Conservation (phyloP, 148 eudicot species). For the Suaeda aralocaspica region DNA sequence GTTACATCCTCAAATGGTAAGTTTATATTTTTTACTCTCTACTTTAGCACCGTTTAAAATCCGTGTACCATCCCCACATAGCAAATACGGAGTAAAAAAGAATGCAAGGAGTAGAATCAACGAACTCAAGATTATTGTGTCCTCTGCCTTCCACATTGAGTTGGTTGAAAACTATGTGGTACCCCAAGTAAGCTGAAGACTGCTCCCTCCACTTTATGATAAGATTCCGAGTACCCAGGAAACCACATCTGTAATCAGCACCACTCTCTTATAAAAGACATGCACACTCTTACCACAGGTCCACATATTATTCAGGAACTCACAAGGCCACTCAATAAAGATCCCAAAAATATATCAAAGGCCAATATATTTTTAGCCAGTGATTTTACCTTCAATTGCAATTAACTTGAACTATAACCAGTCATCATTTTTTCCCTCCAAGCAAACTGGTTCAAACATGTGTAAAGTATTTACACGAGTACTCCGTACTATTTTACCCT, state of each 20-base stretch:
- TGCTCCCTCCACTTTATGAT: neutral
- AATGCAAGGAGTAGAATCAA: neutral
- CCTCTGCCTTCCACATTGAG: neutral
- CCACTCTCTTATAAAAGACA: neutral
- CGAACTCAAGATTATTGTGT: neutral
- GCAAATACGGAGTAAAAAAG: too few species aligned
- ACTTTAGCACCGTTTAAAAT: too few species aligned
- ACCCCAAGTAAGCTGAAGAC: neutral
- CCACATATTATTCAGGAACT: neutral
- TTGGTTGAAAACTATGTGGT: neutral
- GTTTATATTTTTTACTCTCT: too few species aligned
- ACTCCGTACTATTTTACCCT: too few species aligned
- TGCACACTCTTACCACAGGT: neutral
- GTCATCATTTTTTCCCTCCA: neutral
- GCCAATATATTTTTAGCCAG: neutral
- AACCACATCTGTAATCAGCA: neutral
- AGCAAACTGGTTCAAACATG: neutral
- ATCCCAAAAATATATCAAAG: neutral
- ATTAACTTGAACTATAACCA: neutral
- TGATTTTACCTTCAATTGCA: neutral
- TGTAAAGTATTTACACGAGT: neutral
- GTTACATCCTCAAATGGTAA: too few species aligned
- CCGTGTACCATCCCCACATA: too few species aligned
- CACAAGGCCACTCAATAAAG: constrained; percentile 2
- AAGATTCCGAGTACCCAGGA: neutral